These are phyloP conservation scores for Takakia lepidozioides DNA, from an alignment of 225 moss, liverwort and hornwort species.

Conservation along the genomic window DNA sequence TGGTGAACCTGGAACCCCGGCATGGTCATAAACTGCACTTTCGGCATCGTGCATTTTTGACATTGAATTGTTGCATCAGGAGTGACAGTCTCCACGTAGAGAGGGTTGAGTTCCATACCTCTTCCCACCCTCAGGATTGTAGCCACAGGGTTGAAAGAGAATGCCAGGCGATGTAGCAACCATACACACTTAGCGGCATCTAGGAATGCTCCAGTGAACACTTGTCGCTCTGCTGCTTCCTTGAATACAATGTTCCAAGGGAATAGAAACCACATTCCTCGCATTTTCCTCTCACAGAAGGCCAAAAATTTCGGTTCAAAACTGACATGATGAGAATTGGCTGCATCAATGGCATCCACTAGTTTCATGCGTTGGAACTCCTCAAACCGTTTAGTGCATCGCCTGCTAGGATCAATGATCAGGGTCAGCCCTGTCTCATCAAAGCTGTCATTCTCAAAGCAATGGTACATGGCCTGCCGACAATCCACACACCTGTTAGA, in stretches of 20 bases:
- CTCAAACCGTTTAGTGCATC: slow-evolving; percentile 53
- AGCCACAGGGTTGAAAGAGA: slow-evolving; percentile 50
- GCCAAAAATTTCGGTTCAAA: slow-evolving; percentile 64
- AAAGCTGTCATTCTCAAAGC: slow-evolving; percentile 90
- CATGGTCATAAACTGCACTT: slow-evolving; percentile 87
- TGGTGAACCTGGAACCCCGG: slow-evolving; percentile 78
- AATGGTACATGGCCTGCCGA: slow-evolving; percentile 62
- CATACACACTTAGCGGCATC: slow-evolving; percentile 90
- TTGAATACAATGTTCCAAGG: slow-evolving; percentile 94
- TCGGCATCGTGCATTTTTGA: slow-evolving; percentile 45
- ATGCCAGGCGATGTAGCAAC: slow-evolving; percentile 78
- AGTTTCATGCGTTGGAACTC: slow-evolving; percentile 69
- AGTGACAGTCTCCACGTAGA: slow-evolving; percentile 60
- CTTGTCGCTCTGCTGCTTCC: slow-evolving; percentile 55
- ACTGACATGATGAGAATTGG: slow-evolving; percentile 40
- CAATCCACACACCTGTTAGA: too few relatives aligned
- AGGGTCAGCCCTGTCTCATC: slow-evolving; percentile 72
- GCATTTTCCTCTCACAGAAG: slow-evolving; percentile 83
- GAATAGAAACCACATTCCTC: slow-evolving; percentile 89
- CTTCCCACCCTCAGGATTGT: slow-evolving; percentile 71
- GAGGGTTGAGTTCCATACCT: slow-evolving; percentile 64
- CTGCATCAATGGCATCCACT: slow-evolving; percentile 71
- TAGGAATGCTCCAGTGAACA: slow-evolving; percentile 75
- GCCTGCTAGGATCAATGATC: slow-evolving; percentile 63
- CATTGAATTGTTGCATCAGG: slow-evolving; percentile 40